Conservation (phyloP, 164 flowering plant species). For the Sextonia rubra region DNA sequence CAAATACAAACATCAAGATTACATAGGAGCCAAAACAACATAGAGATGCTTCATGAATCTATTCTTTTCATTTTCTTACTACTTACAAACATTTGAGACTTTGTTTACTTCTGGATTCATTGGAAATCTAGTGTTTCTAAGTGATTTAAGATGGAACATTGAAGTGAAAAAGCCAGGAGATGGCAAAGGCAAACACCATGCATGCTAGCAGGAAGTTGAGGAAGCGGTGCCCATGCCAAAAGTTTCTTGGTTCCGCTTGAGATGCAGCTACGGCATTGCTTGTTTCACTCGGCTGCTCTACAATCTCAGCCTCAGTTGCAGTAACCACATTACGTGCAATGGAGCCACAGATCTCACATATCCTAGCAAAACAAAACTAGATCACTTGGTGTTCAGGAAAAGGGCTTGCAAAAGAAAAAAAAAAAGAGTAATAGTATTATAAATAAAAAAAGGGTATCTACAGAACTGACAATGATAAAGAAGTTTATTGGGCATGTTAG, state of each 20-base stretch:
- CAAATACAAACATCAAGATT: not conserved
- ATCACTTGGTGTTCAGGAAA: not conserved
- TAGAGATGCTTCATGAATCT: not conserved
- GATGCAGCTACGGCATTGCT: conserved; percentile 25
- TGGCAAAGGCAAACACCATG: conserved; percentile 86
- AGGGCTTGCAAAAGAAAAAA: not conserved
- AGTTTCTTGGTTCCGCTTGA: conserved; percentile 43
- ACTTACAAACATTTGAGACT: not conserved
- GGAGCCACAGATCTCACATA: conserved; percentile 81
- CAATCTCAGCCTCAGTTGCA: conserved; percentile 40
- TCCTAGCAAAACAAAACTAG: conserved; percentile 42
- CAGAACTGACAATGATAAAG: not conserved
- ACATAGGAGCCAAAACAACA: not conserved
- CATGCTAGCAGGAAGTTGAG: conserved; percentile 81
- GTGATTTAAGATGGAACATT: conserved; percentile 52
- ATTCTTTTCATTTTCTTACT: not conserved
- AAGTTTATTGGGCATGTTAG: not conserved
- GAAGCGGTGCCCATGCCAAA: conserved; percentile 80
- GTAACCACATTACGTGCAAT: conserved; percentile 63
- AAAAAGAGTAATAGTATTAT: not conserved
- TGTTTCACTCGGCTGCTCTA: conserved; percentile 44
- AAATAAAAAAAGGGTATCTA: not conserved
- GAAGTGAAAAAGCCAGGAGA: conserved; percentile 97
- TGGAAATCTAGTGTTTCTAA: not conserved
- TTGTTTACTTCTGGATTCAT: not conserved